Evolutionary conservation across 2,329 filamentous ascomycete species (phyloP).

Genomic region (Botryosphaeria dothidea): DNA sequence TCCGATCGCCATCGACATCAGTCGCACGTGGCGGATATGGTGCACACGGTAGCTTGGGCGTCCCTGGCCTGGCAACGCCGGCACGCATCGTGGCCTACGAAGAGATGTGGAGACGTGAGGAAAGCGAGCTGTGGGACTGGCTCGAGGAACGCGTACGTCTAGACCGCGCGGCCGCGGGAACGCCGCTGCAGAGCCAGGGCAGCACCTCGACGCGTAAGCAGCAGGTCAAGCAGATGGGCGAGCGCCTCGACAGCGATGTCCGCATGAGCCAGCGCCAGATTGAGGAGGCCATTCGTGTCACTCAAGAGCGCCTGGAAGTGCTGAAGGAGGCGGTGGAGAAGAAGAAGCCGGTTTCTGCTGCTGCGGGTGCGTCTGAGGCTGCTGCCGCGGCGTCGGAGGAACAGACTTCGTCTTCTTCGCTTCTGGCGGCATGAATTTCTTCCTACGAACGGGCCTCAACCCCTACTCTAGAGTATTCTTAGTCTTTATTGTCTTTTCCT

Average conservation of each 20-base stretch:
- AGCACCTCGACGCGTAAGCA: conserved; percentile 25
- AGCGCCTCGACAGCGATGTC: conserved; percentile 53
- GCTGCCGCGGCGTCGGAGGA: conserved; percentile 65
- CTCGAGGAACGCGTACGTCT: conserved; percentile 82
- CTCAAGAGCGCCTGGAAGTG: conserved; percentile 78
- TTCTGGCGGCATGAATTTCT: background rate
- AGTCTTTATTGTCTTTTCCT: background rate
- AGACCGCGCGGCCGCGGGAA: conserved; percentile 50
- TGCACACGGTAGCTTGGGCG: background rate
- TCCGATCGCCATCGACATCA: conserved; percentile 52
- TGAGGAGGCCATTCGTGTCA: conserved; percentile 78
- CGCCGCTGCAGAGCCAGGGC: background rate
- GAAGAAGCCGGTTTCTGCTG: background rate
- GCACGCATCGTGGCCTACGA: conserved; percentile 83
- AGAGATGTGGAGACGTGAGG: conserved; percentile 86
- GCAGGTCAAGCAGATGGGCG: conserved; percentile 53
- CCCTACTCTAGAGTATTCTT: background rate
- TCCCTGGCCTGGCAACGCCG: conserved; percentile 47
- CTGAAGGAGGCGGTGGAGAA: conserved; percentile 70
- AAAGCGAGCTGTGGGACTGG: conserved; percentile 91
- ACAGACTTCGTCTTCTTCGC: conserved; percentile 44
- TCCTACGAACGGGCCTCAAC: background rate
- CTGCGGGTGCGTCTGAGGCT: conserved; percentile 60
- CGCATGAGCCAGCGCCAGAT: conserved; percentile 73
- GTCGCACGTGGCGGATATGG: conserved; percentile 21